Conservation (phyloP, 495 filamentous ascomycete genomes). For the Hypoxylon intermedium region DNA sequence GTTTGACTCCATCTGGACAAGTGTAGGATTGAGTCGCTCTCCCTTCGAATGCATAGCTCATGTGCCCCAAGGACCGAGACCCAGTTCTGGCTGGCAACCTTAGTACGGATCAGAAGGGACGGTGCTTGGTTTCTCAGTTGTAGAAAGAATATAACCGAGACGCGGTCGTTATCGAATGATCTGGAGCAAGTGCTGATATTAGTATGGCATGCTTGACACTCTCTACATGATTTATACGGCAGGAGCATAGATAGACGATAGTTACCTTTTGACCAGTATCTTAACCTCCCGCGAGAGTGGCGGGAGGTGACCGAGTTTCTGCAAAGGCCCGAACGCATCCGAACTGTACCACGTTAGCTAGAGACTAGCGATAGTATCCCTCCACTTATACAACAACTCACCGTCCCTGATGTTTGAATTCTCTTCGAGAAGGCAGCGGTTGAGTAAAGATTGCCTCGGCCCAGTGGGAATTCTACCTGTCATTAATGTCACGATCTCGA, state of each 20-base stretch:
- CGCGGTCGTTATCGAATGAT: slow-evolving; percentile 58
- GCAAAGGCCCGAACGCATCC: slow-evolving; percentile 48
- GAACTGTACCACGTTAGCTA: slow-evolving; percentile 42
- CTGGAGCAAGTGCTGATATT: slow-evolving; percentile 38
- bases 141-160: slow-evolving; percentile 58
- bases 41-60: slow-evolving; percentile 57
- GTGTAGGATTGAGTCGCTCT: slow-evolving; percentile 53
- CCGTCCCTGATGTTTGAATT: slow-evolving; percentile 52
- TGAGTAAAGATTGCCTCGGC: slow-evolving; percentile 64
- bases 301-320: slow-evolving; percentile 38
- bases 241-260: not conserved
- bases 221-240: too few relatives aligned
- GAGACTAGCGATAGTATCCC: not conserved
- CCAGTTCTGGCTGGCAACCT: slow-evolving; percentile 50
- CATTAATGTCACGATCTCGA: slow-evolving; percentile 5
- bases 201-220: slow-evolving; percentile 1
- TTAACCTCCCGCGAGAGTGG: slow-evolving; percentile 53
- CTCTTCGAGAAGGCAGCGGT: slow-evolving; percentile 57
- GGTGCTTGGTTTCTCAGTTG: slow-evolving; percentile 50
- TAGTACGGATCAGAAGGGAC: slow-evolving; percentile 51
- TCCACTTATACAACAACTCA: slow-evolving; percentile 29
- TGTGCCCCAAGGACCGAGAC: slow-evolving; percentile 56
- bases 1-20: slow-evolving; percentile 57
- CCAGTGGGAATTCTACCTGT: slow-evolving; percentile 52
- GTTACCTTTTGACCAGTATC: slow-evolving; percentile 60